Evolutionary conservation across 2,329 filamentous ascomycete genomes (phyloP), one percentile per base, ranked within the genome.

Genomic region (Cylindrodendrum hubeiense): DNA sequence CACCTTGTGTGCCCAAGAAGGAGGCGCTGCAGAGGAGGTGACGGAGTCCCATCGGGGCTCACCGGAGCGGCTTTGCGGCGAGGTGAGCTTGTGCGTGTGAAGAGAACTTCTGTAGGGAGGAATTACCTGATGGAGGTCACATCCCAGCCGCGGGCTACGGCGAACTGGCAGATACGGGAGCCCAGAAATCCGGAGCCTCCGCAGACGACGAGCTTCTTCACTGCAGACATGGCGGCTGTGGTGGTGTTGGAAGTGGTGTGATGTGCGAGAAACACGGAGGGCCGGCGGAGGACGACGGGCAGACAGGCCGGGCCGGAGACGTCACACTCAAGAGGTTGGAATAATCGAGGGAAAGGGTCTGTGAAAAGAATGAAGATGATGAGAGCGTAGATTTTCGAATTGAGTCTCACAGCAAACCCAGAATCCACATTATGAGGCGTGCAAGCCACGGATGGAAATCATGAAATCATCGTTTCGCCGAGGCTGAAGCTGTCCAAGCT

Each of bases 121-220:
- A 17, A 39, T 33, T 89, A 95, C 94, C 94, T 97, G 75, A 99
- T 90, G 6, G 95, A 98, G 22, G 90, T 95, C 51, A 98, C 95
- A 62, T 94, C 89, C 95, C 95, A 98, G 60, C 94, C 94, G 77
- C 94, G 87, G 49, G 90, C 87, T 54, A 94, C 90, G 47, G 94
- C 96, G 58, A 93, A 91, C 84, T 94, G 96, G 84, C 96, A 98
- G 82, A 99, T 97, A 60, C 95, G 88, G 24, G 86, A 87, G 81
- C 94, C 94, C 26, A 99, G 82, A 78, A 98, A 99, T 34, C 96
- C 95, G 80, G 93, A 98, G 65, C 95, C 95, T 71, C 96, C 96
- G 71, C 93, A 97, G 59, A 99, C 94, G 44, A 98, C 90, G 46
- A 99, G 85, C 80, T 90, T 91, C 82, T 94, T 97, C 69, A 86